Conservation (phyloP, 176 grass and related monocot species). For the Tuctoria greenei region DNA sequence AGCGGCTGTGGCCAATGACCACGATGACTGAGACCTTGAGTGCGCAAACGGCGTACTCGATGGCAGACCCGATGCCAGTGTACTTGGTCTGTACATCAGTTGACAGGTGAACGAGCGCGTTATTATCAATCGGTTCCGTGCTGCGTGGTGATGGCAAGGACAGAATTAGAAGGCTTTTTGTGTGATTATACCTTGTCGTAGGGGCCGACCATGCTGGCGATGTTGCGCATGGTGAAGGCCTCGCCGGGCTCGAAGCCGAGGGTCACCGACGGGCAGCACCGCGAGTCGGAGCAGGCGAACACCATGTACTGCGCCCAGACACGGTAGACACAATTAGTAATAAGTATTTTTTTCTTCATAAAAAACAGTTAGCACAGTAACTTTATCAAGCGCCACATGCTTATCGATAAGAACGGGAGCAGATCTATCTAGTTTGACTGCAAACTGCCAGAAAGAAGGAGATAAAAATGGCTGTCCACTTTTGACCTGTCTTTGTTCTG, state of each 20-base stretch:
- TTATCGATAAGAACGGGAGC: conserved; percentile 20
- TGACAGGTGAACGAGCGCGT: neutral
- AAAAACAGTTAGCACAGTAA: neutral
- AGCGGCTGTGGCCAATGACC: conserved; percentile 95
- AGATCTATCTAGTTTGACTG: neutral
- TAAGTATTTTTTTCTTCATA: neutral
- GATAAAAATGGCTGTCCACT: neutral
- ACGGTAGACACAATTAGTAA: neutral
- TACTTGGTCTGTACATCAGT: conserved; percentile 61
- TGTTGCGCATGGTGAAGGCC: conserved; percentile 91
- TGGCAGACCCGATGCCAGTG: conserved; percentile 61
- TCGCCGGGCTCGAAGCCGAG: conserved; percentile 80
- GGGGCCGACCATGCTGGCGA: conserved; percentile 72
- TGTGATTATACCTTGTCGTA: conserved; percentile 67
- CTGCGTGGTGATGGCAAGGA: neutral
- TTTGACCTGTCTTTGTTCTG: neutral
- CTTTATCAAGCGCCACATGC: neutral
- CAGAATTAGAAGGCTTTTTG: neutral
- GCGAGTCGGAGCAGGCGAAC: conserved; percentile 85
- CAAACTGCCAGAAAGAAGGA: neutral
- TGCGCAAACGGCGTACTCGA: conserved; percentile 80
- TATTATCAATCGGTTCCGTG: neutral
- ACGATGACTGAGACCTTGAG: conserved; percentile 80
- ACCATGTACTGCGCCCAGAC: conserved; percentile 77
- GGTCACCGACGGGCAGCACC: conserved; percentile 92